Conservation (phyloP, 257 asterid genomes). For the Lycium barbarum region DNA sequence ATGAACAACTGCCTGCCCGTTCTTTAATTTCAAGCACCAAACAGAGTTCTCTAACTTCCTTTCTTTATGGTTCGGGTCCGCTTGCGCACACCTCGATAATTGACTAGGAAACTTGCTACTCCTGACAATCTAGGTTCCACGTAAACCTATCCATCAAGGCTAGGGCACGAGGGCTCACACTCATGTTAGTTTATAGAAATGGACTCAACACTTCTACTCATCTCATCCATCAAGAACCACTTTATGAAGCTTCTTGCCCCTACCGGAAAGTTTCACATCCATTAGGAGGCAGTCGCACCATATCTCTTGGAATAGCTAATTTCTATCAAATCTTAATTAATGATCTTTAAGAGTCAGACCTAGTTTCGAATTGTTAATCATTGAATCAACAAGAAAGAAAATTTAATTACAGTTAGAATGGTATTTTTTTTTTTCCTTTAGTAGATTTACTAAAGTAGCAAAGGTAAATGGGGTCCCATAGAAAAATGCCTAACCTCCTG, state of each 20-base stretch:
- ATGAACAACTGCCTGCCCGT: neutral
- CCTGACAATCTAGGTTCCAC: neutral
- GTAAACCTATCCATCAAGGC: neutral
- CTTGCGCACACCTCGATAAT: conserved; percentile 4
- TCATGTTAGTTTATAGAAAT: neutral
- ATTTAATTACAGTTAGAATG: neutral
- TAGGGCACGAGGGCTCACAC: neutral
- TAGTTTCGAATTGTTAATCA: neutral
- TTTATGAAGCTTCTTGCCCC: neutral
- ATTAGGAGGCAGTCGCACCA: neutral
- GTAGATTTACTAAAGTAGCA: neutral
- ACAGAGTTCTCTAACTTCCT: neutral
- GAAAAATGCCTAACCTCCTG: neutral
- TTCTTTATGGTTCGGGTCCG: neutral
- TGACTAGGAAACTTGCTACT: conserved; percentile 13
- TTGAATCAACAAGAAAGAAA: conserved; percentile 1
- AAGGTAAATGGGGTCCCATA: conserved; percentile 16
- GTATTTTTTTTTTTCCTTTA: neutral
- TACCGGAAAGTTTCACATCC: neutral
- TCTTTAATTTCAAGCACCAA: conserved; percentile 7
- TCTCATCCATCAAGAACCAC: neutral
- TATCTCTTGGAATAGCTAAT: conserved; percentile 13
- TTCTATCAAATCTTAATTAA: conserved; percentile 18
- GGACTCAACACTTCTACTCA: neutral
- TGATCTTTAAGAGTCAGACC: neutral